These are phyloP conservation scores for Cyberlindnera mrakii DNA, from an alignment of 805 yeast species.

Conservation along the genomic window DNA sequence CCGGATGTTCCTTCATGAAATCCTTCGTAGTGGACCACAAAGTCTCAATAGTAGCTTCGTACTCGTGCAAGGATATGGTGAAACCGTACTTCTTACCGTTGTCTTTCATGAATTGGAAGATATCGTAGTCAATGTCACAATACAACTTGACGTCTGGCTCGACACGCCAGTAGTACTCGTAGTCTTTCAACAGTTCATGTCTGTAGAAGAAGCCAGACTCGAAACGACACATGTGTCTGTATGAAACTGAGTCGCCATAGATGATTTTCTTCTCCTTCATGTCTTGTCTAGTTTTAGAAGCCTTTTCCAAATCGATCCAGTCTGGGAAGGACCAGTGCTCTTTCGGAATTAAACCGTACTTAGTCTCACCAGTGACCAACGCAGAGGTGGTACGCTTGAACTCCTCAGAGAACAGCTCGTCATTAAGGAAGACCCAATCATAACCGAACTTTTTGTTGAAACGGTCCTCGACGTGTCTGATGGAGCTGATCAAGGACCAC, in stretches of 20 bases:
- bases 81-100: slow-evolving; percentile 62
- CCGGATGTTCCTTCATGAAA: slow-evolving; percentile 39
- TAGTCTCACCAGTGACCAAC: slow-evolving; percentile 52
- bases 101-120: slow-evolving; percentile 55
- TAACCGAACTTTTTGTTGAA: slow-evolving; percentile 59
- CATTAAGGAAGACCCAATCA: slow-evolving; percentile 79
- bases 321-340: slow-evolving; percentile 70
- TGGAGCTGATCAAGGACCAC: slow-evolving; percentile 49
- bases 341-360: slow-evolving; percentile 54
- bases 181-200: slow-evolving; percentile 52
- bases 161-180: slow-evolving; percentile 73
- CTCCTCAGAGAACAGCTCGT: slow-evolving; percentile 51
- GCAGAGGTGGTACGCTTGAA: slow-evolving; percentile 45
- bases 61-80: slow-evolving; percentile 63
- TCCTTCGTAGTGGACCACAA: slow-evolving; percentile 56
- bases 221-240: slow-evolving; percentile 62
- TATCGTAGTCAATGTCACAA: slow-evolving; percentile 63
- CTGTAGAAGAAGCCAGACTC: slow-evolving; percentile 55
- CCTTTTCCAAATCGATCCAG: slow-evolving; percentile 51
- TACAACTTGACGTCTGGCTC: slow-evolving; percentile 60
- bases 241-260: slow-evolving; percentile 57
- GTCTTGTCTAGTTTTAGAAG: slow-evolving; percentile 37
- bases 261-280: slow-evolving; percentile 41
- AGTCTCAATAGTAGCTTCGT: slow-evolving; percentile 52
- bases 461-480: slow-evolving; percentile 60